Evolutionary conservation across 2,329 filamentous ascomycete genomes (phyloP).

Genomic region (Alternaria arbusti): DNA sequence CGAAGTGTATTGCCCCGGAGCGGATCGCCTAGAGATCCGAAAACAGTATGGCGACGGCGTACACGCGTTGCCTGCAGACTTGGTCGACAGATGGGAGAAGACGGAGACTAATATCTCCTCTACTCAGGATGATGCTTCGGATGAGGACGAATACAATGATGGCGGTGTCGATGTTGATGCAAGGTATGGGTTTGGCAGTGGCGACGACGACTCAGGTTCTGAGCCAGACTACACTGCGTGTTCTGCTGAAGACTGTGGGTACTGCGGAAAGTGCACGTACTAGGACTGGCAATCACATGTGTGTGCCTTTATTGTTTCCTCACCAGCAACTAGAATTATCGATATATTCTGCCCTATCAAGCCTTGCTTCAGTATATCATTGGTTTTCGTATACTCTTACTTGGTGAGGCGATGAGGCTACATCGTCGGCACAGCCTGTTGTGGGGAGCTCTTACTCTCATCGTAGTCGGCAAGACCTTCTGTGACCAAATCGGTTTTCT

Average conservation of each 20-base stretch:
- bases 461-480: not conserved
- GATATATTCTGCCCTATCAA: not conserved
- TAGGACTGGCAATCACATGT: not conserved
- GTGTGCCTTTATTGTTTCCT: not conserved
- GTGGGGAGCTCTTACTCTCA: not conserved
- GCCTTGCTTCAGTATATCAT: not conserved
- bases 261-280: conserved; percentile 47
- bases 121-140: not conserved
- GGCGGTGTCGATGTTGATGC: not conserved
- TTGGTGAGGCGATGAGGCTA: not conserved
- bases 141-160: not conserved
- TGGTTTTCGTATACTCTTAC: not conserved
- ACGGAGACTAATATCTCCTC: not conserved
- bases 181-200: conserved; percentile 7
- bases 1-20: conserved; percentile 44
- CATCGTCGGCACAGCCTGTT: not conserved
- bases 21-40: conserved; percentile 45
- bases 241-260: conserved; percentile 44
- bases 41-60: conserved; percentile 32
- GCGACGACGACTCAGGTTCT: conserved; percentile 24
- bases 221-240: conserved; percentile 48
- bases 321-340: not conserved
- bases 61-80: conserved; percentile 27
- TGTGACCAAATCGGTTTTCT: not conserved
- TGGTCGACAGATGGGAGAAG: conserved; percentile 20